These are phyloP conservation scores for Lentinula sp. DNA, from an alignment of 768 basidiomycete genomes.

Conservation along the genomic window DNA sequence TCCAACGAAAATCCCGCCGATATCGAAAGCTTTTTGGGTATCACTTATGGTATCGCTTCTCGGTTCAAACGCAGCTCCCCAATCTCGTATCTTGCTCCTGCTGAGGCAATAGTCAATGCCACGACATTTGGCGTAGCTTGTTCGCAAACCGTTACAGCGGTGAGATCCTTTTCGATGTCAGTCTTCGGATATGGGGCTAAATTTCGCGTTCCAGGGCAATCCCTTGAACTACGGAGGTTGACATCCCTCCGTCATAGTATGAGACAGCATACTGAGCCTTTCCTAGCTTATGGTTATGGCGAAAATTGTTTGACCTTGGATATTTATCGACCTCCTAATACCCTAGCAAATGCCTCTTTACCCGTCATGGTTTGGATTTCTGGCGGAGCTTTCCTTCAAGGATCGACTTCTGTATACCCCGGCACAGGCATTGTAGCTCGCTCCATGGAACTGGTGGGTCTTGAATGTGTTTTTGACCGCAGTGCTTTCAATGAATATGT, in stretches of 20 bases:
- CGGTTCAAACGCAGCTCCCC: not conserved
- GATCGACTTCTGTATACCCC: not conserved
- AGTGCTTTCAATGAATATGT: not conserved
- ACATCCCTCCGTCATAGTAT: not conserved
- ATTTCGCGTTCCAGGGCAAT: not conserved
- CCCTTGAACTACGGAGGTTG: not conserved
- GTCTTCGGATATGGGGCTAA: not conserved
- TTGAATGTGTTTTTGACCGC: not conserved
- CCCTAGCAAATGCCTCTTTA: not conserved
- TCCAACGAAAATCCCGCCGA: not conserved
- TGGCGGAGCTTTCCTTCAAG: not conserved
- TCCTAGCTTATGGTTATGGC: not conserved
- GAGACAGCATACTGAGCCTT: not conserved
- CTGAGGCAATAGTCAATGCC: not conserved
- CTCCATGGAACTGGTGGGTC: not conserved
- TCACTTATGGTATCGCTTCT: not conserved
- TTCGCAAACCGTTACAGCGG: not conserved
- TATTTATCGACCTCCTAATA: not conserved
- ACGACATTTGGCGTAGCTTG: not conserved
- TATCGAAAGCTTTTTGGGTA: not conserved
- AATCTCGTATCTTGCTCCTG: not conserved
- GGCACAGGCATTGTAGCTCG: not conserved
- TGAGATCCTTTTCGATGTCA: not conserved
- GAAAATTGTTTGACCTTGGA: not conserved
- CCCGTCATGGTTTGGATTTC: constrained; percentile 2